phyloP scores from a whole-genome alignment of 1,284 basidiomycete genomes.

The Leccinum glutinopallens region DNA sequence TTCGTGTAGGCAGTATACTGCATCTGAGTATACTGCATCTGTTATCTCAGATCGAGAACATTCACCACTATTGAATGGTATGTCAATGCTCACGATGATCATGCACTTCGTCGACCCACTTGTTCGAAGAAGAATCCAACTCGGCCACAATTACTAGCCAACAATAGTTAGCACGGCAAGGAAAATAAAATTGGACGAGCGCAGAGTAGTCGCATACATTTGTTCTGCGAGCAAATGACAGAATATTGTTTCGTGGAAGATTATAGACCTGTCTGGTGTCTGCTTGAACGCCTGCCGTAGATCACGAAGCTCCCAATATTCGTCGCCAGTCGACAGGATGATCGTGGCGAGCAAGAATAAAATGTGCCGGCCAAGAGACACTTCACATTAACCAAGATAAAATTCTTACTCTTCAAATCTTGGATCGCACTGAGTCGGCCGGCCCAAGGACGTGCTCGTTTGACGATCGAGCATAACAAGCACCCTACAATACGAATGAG shows the following conservation, averaged over 20 bases:
- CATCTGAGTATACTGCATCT: too few relatives aligned
- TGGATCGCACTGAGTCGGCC: slow-evolving; percentile 68
- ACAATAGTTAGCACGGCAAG: slow-evolving; percentile 6
- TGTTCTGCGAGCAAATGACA: slow-evolving; percentile 55
- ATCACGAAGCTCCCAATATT: slow-evolving; percentile 43
- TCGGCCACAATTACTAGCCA: slow-evolving; percentile 57
- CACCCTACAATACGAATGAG: slow-evolving; percentile 44
- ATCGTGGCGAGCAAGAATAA: slow-evolving; percentile 64
- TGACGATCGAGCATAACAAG: slow-evolving; percentile 64
- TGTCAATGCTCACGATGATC: slow-evolving; percentile 53
- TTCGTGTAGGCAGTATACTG: slow-evolving; percentile 70
- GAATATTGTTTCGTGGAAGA: slow-evolving; percentile 61
- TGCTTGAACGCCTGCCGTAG: slow-evolving; percentile 70
- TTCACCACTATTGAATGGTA: neutral
- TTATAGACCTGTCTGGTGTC: slow-evolving; percentile 54
- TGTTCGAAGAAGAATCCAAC: slow-evolving; percentile 74
- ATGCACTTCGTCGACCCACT: slow-evolving; percentile 76
- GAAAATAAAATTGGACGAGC: neutral
- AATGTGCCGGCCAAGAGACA: neutral
- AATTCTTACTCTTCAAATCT: slow-evolving; percentile 71
- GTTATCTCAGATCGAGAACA: slow-evolving; percentile 9
- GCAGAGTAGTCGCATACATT: slow-evolving; percentile 47
- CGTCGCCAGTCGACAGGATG: slow-evolving; percentile 70
- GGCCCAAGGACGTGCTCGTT: slow-evolving; percentile 70
- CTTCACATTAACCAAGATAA: neutral